Evolutionary conservation across 192 early-diverging fungal genomes (phyloP), one percentile per base, ranked within the genome.

Genomic region (Jimgerdemannia flammicorona): DNA sequence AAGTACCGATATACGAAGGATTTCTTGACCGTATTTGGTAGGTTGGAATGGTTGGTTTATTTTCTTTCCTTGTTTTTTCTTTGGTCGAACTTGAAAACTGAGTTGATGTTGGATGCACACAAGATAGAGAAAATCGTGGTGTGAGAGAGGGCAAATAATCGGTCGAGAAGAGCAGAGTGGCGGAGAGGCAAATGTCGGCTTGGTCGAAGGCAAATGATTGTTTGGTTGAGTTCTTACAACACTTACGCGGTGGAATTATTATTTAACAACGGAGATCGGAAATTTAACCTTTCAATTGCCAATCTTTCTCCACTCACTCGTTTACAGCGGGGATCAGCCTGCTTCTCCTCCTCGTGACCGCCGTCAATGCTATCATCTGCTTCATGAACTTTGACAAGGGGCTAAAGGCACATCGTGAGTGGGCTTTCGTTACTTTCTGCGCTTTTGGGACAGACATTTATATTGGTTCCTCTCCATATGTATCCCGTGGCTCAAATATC

Each of bases 1-100:
- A 85, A 87, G 66, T 93, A 87, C 74, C 3, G 44, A 9, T 85
- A 85, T 39, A 85, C 87, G 42, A 77, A 81, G 54, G 85, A 85
- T 29, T 92, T 90, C 74, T 74, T 95, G 54, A 93, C 89, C 0
- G 84, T 95, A 77, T 95, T 93, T 74, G 90, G 90, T 91, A 88
- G 73, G 81, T 43, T 8, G 39, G 40, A 18, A 39, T 42, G 4
- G 4, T 19, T 43, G 63, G 42, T 65, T 71, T 29, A 77, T 73
- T 44, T 39, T 66, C 40, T n/a, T 64, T 67, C 67, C 44, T 67
- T 14, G n/a, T 70, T 76, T 41, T 19, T 39, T 69, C 40, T 18
- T 41, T 43, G 68, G 42, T 69, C 70, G 49, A 85, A 59, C 64
- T 2, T 19, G 72, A 8, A 78, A 63, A 3, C 44, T 78, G 14